Evolutionary conservation across 768 basidiomycete species (phyloP).

Genomic region (Strobilomyces dryophilus): DNA sequence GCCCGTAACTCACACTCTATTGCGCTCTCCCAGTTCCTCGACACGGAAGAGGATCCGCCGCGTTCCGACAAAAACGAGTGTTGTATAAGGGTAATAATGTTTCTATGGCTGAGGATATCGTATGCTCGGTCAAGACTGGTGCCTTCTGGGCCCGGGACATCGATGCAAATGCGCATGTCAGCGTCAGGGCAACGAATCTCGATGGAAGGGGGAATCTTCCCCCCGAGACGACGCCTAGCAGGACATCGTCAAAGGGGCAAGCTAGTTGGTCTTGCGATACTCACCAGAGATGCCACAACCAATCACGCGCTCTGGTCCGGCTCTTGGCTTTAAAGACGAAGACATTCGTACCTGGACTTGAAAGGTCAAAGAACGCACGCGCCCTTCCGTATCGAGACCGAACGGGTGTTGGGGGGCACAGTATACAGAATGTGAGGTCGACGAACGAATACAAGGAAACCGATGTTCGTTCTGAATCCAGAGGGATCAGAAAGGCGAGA

Average conservation of each 20-base stretch:
- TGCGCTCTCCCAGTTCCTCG: constrained; percentile 56
- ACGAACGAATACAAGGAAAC: constrained; percentile 86
- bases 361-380: constrained; percentile 46
- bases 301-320: constrained; percentile 76
- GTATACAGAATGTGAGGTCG: constrained; percentile 79
- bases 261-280: constrained; percentile 2
- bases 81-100: constrained; percentile 60
- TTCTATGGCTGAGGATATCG: constrained; percentile 52
- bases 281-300: constrained; percentile 87
- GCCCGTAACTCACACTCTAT: constrained; percentile 48
- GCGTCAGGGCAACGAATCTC: constrained; percentile 69
- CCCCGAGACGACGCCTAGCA: constrained; percentile 67
- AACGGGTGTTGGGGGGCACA: constrained; percentile 54
- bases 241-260: background rate
- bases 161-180: constrained; percentile 64
- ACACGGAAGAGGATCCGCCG: constrained; percentile 8
- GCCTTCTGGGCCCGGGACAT: constrained; percentile 51
- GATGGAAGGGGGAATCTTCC: constrained; percentile 61
- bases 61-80: constrained; percentile 46
- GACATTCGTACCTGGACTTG: constrained; percentile 70
- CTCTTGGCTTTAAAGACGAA: constrained; percentile 84
- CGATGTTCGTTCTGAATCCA: constrained; percentile 55
- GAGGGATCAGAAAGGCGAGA: constrained; percentile 74
- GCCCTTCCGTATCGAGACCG: constrained; percentile 36
- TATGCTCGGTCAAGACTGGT: constrained; percentile 38